Evolutionary conservation across 768 basidiomycete genomes (phyloP), one percentile per base, ranked within the genome.

Genomic region (Podaxis carcinomalis): DNA sequence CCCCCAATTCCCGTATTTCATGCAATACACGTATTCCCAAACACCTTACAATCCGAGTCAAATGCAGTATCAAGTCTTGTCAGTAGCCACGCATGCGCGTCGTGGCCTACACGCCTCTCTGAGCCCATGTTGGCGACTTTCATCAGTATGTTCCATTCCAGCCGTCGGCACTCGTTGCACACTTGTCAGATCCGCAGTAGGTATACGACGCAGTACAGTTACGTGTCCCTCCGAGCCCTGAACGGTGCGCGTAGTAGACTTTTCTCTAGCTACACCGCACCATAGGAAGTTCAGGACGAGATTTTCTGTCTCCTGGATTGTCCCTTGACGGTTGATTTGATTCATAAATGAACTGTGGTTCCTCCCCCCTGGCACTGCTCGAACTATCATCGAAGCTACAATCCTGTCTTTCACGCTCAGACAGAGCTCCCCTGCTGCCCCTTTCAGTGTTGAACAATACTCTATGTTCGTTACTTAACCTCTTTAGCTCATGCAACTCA

Each of bases 1-100:
- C 25, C 19, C 4, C 4, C n/a, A n/a, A 19, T 44, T 44, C n/a
- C 21, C 19, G 42, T 44, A 44, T 16, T 19, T 19, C 42, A 19
- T 16, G 2, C 42, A 44, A 6, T 7, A 44, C 19, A 44, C 42
- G 42, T 44, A 19, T 44, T 44, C 19, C 16, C 16, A 40, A n/a
- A 40, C 39, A n/a, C 11, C 11, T 40, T 40, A 6, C 16, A 19
- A 19, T 6, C 42, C 5, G 19, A 19, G 3, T n/a, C 5, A 44
- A n/a, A n/a, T 44, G n/a, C 42, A 5, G 42, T n/a, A 44, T 16
- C 42, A n/a, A 19, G 23, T 23, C 19, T 21, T 49, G 19, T 49
- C 47, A 36, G 37, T 47, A 49, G 40, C 50, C 74, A 76, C 74
- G 73, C 69, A 87, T 83, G 80, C 82, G 69, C 83, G 83, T 77